phyloP scores from a whole-genome alignment of 345 rosid species.

The Eucalyptus tenuipes region DNA sequence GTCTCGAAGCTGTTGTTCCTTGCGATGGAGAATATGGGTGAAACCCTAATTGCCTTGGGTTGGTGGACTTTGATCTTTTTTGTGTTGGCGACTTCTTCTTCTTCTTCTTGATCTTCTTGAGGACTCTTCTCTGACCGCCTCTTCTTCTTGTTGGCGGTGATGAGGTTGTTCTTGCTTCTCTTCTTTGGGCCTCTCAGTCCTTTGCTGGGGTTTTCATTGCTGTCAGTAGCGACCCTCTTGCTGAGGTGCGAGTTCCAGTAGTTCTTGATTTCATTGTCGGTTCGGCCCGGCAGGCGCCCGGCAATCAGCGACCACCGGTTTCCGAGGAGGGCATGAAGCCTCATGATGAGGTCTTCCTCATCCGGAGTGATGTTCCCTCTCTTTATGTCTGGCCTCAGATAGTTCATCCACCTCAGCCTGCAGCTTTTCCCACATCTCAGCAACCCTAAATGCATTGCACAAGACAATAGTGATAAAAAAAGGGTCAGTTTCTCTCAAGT shows the following conservation, averaged over 20 bases:
- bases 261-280: conserved; percentile 45
- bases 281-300: conserved; percentile 26
- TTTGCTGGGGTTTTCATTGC: background rate
- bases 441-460: background rate
- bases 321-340: conserved; percentile 32
- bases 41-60: conserved; percentile 15
- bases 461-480: background rate
- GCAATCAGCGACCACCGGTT: conserved; percentile 39
- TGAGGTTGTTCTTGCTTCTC: background rate
- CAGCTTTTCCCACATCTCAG: conserved; percentile 47
- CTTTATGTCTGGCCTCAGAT: conserved; percentile 33
- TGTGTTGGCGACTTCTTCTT: background rate
- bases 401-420: conserved; percentile 41
- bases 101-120: background rate
- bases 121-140: background rate
- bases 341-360: conserved; percentile 36
- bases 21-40: background rate
- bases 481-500: background rate
- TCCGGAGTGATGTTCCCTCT: conserved; percentile 37
- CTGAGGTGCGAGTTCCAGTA: conserved; percentile 34
- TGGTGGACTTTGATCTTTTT: conserved; percentile 11
- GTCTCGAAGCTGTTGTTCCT: background rate
- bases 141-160: background rate
- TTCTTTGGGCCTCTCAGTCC: background rate
- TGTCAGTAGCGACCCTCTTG: background rate